Percentiles rank a stretch among this genome's conserved stretches.
Evolutionary conservation across 441 rosid species (phyloP).

Genomic region (California macrophylla): DNA sequence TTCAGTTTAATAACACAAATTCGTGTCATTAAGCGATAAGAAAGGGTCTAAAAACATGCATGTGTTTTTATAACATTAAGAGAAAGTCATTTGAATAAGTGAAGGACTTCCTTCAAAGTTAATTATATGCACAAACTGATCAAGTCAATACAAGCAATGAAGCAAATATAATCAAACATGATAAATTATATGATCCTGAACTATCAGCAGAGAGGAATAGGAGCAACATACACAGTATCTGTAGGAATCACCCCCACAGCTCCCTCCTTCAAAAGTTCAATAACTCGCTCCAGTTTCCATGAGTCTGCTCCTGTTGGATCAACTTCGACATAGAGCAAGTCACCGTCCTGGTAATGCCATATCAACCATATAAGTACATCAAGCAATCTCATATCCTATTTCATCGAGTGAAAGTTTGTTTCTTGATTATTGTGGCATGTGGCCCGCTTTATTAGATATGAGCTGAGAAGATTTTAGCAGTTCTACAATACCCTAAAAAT

Average conservation of each 20-base stretch:
- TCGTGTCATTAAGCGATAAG: neutral
- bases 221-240: conserved; percentile 54
- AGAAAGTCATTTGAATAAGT: neutral
- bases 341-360: conserved; percentile 37
- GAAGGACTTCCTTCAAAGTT: neutral
- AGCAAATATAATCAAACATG: neutral
- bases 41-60: neutral
- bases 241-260: conserved; percentile 95
- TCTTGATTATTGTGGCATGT: neutral
- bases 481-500: neutral
- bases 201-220: neutral
- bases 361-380: neutral
- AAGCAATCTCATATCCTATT: neutral
- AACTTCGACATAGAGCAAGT: conserved; percentile 52
- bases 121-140: neutral
- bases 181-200: neutral
- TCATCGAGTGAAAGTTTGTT: neutral
- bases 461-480: neutral
- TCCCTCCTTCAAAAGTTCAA: conserved; percentile 65
- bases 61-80: neutral
- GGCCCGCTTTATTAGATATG: too few relatives aligned
- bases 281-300: conserved; percentile 61
- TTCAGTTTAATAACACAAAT: neutral
- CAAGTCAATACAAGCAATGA: neutral
- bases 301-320: conserved; percentile 60